Evolutionary conservation across 306 rosid species (phyloP).

Genomic region (Pterocarpus santalinus): DNA sequence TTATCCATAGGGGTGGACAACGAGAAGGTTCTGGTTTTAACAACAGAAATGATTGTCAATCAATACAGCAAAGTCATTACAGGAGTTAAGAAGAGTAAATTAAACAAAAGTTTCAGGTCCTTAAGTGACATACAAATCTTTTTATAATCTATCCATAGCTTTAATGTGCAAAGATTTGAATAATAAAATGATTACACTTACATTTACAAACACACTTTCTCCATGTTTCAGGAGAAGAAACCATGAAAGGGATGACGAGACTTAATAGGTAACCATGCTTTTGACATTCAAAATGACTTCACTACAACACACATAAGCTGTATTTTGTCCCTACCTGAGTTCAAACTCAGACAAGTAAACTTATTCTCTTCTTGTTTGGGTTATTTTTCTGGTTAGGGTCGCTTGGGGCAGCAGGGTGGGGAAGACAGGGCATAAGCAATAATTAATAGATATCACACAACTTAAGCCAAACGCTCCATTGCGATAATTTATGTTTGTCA

Average conservation of each 20-base stretch:
- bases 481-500: slow-evolving; percentile 5
- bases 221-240: too few species aligned
- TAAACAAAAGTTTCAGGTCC: slow-evolving; percentile 18
- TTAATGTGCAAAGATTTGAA: slow-evolving; percentile 23
- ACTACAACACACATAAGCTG: too few species aligned
- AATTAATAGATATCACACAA: not conserved
- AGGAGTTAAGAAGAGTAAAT: slow-evolving; percentile 11
- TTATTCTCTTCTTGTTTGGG: too few species aligned
- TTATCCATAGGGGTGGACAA: slow-evolving; percentile 7
- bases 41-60: slow-evolving; percentile 13
- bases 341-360: too few species aligned
- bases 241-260: too few species aligned
- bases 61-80: not conserved
- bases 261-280: too few species aligned
- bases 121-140: not conserved
- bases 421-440: not conserved
- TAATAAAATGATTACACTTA: not conserved
- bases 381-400: too few species aligned
- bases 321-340: too few species aligned
- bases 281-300: too few species aligned
- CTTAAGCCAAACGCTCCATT: slow-evolving; percentile 30
- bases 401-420: not conserved
- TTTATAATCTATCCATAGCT: slow-evolving; percentile 1
- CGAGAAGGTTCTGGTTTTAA: not conserved
- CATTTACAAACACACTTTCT: too few species aligned